These are phyloP conservation scores for Talaromyces verruculosus DNA, from an alignment of 2,329 filamentous ascomycete genomes.

Conservation along the genomic window DNA sequence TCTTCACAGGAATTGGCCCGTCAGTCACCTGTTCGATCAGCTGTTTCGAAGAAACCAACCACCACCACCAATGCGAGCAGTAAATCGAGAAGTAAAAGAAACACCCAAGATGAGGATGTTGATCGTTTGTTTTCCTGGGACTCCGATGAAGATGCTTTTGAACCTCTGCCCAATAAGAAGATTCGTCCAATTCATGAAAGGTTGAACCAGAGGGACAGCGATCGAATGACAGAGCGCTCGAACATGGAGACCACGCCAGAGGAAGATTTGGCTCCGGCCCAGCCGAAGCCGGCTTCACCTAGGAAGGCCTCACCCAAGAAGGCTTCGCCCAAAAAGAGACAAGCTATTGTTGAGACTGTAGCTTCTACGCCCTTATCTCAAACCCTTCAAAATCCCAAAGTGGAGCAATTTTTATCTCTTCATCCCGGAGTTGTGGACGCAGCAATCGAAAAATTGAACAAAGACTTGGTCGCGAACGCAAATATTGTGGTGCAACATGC, in stretches of 20 bases:
- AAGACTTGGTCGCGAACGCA: constrained; percentile 37
- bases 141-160: constrained; percentile 31
- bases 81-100: constrained; percentile 25
- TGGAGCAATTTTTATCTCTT: constrained; percentile 37
- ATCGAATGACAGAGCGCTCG: neutral
- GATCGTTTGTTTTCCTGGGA: constrained; percentile 25
- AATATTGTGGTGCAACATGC: constrained; percentile 39
- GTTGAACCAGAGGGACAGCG: neutral
- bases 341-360: neutral
- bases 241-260: neutral
- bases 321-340: neutral
- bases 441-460: constrained; percentile 32
- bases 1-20: constrained; percentile 6
- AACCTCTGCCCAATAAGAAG: neutral
- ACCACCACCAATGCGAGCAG: constrained; percentile 39
- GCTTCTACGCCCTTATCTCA: constrained; percentile 24
- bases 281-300: neutral
- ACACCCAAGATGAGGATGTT: constrained; percentile 23
- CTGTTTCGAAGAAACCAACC: constrained; percentile 8
- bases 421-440: constrained; percentile 29
- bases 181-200: neutral
- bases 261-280: neutral
- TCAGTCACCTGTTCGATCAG: constrained; percentile 15
- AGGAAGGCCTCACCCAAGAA: neutral
- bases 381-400: constrained; percentile 25